A percentile compares a stretch with the other conserved stretches of the same genome.
Conservation (phyloP, 495 filamentous ascomycete genomes). For the Pyrenula massariospora region DNA sequence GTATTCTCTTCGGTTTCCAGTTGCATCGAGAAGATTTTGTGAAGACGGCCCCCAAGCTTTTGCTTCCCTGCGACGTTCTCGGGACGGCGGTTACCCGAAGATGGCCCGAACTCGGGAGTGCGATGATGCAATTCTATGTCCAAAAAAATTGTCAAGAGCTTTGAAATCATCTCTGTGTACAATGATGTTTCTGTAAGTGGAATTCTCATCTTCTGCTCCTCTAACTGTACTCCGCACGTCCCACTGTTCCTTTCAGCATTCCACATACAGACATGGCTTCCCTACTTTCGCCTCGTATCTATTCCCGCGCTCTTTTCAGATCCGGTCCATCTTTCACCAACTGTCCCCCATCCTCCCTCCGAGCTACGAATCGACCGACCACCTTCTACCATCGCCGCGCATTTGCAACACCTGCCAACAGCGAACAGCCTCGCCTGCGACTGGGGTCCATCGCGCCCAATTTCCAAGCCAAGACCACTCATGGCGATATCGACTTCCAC, state of each 20-base stretch:
- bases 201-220: neutral
- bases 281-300: neutral
- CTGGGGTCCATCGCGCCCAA: constrained; percentile 52
- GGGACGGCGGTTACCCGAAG: too few species aligned
- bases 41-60: too few species aligned
- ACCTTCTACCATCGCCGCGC: constrained; percentile 18
- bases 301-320: neutral
- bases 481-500: constrained; percentile 57
- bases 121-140: neutral
- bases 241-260: neutral
- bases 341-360: neutral
- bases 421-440: constrained; percentile 47
- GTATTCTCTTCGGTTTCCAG: too few species aligned
- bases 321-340: neutral
- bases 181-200: neutral
- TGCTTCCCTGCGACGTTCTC: too few species aligned
- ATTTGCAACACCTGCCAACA: constrained; percentile 17
- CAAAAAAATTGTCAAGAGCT: neutral
- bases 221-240: too few species aligned
- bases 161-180: too few species aligned
- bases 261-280: neutral
- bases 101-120: neutral
- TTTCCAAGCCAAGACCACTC: constrained; percentile 53
- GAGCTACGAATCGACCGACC: constrained; percentile 1
- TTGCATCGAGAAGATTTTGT: too few species aligned